phyloP scores from a whole-genome alignment of 2,329 filamentous ascomycete genomes.

The Epichloe brachyelytri region DNA sequence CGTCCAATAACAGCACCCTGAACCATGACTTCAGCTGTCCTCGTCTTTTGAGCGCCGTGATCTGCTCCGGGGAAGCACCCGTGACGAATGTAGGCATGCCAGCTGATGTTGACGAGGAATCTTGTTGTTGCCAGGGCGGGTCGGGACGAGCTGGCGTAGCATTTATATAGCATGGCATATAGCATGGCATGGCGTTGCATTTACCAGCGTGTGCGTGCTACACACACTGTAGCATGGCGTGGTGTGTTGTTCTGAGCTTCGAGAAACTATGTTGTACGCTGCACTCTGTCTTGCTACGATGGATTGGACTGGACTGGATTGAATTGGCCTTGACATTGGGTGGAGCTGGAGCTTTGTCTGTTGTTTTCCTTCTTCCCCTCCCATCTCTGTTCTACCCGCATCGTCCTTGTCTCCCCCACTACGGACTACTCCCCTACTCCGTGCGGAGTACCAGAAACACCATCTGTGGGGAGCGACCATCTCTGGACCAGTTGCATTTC shows the following conservation, averaged over 20 bases:
- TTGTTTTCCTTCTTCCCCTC: too few species aligned
- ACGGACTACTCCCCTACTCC: neutral
- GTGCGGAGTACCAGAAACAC: neutral
- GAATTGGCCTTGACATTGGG: too few species aligned
- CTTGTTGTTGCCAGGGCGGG: neutral
- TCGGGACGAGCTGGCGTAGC: neutral
- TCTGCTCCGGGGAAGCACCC: too few species aligned
- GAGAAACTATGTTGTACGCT: neutral
- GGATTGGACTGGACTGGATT: too few species aligned
- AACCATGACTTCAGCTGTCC: too few species aligned
- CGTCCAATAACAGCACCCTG: too few species aligned
- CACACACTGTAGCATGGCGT: too few species aligned
- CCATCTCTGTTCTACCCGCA: too few species aligned
- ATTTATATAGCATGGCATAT: neutral
- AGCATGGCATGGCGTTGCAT: neutral
- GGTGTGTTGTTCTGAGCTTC: neutral
- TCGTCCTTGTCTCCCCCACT: neutral
- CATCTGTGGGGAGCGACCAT: neutral
- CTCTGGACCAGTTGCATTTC: neutral
- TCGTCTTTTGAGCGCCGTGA: too few species aligned
- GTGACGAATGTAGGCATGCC: slow-evolving; percentile 3
- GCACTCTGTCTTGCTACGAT: neutral
- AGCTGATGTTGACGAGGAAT: slow-evolving; percentile 1
- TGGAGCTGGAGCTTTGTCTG: too few species aligned
- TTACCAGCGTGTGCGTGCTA: neutral